Conservation (phyloP, 306 rosid species). For the Prosopis cineraria region DNA sequence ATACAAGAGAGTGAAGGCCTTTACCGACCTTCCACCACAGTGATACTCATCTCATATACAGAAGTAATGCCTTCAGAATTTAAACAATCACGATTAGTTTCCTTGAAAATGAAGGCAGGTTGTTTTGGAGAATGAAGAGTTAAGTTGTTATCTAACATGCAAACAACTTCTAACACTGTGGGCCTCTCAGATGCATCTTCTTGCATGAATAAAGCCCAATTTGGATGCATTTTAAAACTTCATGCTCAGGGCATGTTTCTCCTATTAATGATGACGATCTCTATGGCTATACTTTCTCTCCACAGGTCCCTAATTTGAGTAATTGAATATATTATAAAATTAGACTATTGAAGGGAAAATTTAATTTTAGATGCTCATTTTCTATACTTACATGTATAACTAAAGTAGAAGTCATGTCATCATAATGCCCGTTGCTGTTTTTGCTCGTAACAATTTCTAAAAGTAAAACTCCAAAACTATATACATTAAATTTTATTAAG, state of each 20-base stretch:
- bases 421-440: too few species aligned
- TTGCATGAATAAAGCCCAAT: not conserved
- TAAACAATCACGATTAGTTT: too few species aligned
- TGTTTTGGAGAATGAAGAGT: not conserved
- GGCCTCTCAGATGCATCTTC: not conserved
- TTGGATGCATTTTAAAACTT: not conserved
- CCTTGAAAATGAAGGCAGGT: not conserved
- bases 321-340: not conserved
- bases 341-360: slow-evolving; percentile 1
- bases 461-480: too few species aligned
- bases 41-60: not conserved
- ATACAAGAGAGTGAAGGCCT: too few species aligned
- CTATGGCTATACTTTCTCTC: slow-evolving; percentile 47
- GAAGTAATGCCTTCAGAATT: not conserved
- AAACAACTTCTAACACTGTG: not conserved
- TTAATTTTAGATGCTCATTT: slow-evolving; percentile 10
- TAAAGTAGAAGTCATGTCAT: slow-evolving; percentile 43
- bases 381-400: slow-evolving; percentile 65
- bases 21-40: not conserved
- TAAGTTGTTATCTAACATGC: not conserved
- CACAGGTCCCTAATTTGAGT: slow-evolving; percentile 72
- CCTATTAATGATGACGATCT: slow-evolving; percentile 39
- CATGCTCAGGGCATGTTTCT: not conserved
- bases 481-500: slow-evolving; percentile 7
- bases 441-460: too few species aligned